Conservation (phyloP, 1,139 yeast species). For the Pichia norvegensis region DNA sequence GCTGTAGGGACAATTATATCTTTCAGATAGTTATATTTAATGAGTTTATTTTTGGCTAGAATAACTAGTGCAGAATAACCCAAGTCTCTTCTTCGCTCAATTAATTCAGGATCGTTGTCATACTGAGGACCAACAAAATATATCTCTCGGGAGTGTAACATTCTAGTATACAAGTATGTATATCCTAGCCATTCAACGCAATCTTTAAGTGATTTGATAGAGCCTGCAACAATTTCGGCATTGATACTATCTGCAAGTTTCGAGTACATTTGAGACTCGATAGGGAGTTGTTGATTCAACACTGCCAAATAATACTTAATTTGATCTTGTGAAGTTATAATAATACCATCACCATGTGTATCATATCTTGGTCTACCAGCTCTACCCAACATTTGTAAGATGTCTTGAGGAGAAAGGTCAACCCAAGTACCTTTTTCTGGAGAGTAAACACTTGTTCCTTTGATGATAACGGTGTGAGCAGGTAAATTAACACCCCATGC, state of each 20-base stretch:
- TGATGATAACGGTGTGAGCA: slow-evolving; percentile 90
- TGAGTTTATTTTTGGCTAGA: slow-evolving; percentile 47
- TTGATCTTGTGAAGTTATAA: slow-evolving; percentile 81
- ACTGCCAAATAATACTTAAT: slow-evolving; percentile 84
- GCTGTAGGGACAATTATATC: slow-evolving; percentile 58
- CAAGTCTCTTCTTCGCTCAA: slow-evolving; percentile 54
- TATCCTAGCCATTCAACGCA: slow-evolving; percentile 70
- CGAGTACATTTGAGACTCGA: slow-evolving; percentile 78
- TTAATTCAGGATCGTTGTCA: slow-evolving; percentile 41
- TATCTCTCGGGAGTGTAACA: slow-evolving; percentile 63
- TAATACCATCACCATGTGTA: slow-evolving; percentile 86
- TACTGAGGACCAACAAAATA: slow-evolving; percentile 72
- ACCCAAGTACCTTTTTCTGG: slow-evolving; percentile 88
- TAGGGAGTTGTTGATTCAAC: slow-evolving; percentile 83
- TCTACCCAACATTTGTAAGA: slow-evolving; percentile 91
- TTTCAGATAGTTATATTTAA: slow-evolving; percentile 46
- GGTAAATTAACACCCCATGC: slow-evolving; percentile 99
- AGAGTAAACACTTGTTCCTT: slow-evolving; percentile 90
- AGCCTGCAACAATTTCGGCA: slow-evolving; percentile 80
- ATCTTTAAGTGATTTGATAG: slow-evolving; percentile 51
- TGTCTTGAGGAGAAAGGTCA: slow-evolving; percentile 87
- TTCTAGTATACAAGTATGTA: slow-evolving; percentile 74
- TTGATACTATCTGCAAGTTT: slow-evolving; percentile 68
- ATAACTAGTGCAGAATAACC: slow-evolving; percentile 66
- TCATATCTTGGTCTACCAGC: slow-evolving; percentile 97